Base-by-base conservation (phyloP, 192 early-diverging fungal genomes). In the Coemansia sp. region DNA sequence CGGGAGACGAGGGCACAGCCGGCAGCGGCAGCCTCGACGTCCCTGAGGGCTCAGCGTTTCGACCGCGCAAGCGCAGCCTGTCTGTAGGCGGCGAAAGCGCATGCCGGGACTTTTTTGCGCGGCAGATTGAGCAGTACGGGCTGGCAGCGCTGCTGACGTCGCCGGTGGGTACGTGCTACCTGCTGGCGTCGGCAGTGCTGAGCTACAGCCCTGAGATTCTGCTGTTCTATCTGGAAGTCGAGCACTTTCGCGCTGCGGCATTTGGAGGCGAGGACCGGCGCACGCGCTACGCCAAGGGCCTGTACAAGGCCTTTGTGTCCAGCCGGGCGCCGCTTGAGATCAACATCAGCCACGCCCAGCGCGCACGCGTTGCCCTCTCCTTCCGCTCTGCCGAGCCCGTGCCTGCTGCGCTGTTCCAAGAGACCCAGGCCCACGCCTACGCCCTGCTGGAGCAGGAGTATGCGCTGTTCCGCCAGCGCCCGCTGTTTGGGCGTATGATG, bases 101-200 rank as follows among this genome's bases (percentile, higher is more conserved):
- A 38, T 78, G 81, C 64, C 52, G 59, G 37, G 76, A 59, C 28
- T 84, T 84, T 32, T 84, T 73, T 63, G 76, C 67, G 23, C 69
- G 81, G 30, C 81, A 84, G 57, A 75, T 84, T 37, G 81, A 84
- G 44, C 72, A 75, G 67, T 84, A 84, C 57, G 81, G 81, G 32
- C 70, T 84, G 60, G 69, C 71, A 66, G 49, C 81, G 35, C 58
- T 84, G 70, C 64, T 84, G 5, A 66, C 67, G 5, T 78, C 81
- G 52, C 81, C 81, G 10, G 76, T 78, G 13, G 81, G 66, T n/a
- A 68, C 66, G 16, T 84, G 76, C 64, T 78, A 84, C 62, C 69
- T 84, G 28, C 66, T 84, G 67, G 76, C 81, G n/a, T 78, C 76
- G 17, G 43, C 70, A 0, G 75, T 84, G 9, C 40, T 62, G 13